A percentile compares a stretch with the other conserved stretches of the same genome.
Conservation (phyloP, 169 alveolate species). For the Cyclospora cayetanensis region DNA sequence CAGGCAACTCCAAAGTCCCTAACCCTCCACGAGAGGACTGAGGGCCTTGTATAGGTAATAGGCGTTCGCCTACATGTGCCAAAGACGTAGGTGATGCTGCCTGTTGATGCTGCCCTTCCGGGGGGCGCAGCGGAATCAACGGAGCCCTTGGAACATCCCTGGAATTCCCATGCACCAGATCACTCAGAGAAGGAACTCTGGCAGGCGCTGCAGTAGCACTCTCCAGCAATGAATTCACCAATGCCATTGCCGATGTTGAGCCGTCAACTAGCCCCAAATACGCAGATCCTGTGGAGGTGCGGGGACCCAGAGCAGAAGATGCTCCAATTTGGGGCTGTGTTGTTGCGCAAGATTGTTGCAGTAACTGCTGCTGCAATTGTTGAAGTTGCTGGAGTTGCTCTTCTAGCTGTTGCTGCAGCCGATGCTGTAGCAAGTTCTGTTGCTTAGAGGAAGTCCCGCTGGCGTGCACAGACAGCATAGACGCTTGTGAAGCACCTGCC, state of each 20-base stretch:
- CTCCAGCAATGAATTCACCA: constrained; percentile 45
- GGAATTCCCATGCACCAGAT: neutral
- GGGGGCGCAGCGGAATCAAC: neutral
- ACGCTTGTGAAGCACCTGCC: neutral
- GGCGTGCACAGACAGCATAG: neutral
- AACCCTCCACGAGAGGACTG: constrained; percentile 31
- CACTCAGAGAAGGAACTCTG: neutral
- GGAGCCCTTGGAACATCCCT: neutral
- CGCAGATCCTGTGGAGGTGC: neutral
- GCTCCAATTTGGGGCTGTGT: neutral
- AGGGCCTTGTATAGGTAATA: neutral
- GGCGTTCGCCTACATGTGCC: neutral
- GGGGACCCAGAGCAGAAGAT: neutral
- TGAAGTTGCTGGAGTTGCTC: constrained; percentile 45
- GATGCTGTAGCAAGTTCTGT: constrained; percentile 30
- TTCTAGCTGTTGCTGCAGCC: constrained; percentile 50
- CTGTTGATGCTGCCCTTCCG: constrained; percentile 60
- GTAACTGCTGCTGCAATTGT: constrained; percentile 47
- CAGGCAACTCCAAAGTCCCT: constrained; percentile 10
- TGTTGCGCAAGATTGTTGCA: constrained; percentile 36
- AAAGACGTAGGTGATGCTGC: neutral
- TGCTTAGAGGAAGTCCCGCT: constrained; percentile 32
- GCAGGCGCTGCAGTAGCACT: constrained; percentile 17
- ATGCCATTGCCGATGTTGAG: constrained; percentile 45
- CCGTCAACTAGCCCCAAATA: constrained; percentile 5